phyloP scores from a whole-genome alignment of 2,329 filamentous ascomycete species.

The Gnomoniopsis sp. region DNA sequence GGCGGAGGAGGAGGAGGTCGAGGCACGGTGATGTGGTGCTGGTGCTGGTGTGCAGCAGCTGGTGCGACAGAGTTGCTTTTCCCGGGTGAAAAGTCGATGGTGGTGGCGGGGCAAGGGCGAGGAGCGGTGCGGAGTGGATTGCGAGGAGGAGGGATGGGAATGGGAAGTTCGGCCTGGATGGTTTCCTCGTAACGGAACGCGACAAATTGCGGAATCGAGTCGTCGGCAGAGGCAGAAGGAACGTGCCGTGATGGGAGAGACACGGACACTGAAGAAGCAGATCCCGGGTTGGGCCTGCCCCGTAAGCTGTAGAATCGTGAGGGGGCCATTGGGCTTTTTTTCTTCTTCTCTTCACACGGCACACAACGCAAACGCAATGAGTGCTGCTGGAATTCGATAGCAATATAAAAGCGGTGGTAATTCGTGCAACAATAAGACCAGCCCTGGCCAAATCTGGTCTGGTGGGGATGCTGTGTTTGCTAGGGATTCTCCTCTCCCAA shows the following conservation, averaged over 20 bases:
- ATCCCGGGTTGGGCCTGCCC: conserved; percentile 8
- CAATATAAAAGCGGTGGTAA: no score
- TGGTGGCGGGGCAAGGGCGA: conserved; percentile 23
- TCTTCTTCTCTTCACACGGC: no score
- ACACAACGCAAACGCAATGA: no score
- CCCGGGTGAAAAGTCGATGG: conserved; percentile 12
- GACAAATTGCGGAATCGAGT: conserved; percentile 41
- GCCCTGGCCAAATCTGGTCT: no score
- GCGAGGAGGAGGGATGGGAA: conserved; percentile 45
- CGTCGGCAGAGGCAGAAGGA: conserved; percentile 30
- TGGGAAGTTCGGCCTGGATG: conserved; percentile 53
- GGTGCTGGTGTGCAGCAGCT: neutral
- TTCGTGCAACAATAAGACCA: no score
- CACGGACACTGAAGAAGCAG: neutral
- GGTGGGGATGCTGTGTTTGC: no score
- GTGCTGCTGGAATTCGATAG: no score
- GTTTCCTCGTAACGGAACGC: conserved; percentile 61
- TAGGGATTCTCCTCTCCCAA: no score
- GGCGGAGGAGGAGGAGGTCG: conserved; percentile 42
- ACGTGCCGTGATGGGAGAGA: neutral
- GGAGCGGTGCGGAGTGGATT: conserved; percentile 34
- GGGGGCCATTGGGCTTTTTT: conserved; percentile 36
- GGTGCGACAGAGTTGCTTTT: conserved; percentile 1
- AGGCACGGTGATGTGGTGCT: conserved; percentile 30
- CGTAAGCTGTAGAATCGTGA: conserved; percentile 41